Base-by-base conservation (phyloP, 805 yeast genomes). In the Ogataea sp. region DNA sequence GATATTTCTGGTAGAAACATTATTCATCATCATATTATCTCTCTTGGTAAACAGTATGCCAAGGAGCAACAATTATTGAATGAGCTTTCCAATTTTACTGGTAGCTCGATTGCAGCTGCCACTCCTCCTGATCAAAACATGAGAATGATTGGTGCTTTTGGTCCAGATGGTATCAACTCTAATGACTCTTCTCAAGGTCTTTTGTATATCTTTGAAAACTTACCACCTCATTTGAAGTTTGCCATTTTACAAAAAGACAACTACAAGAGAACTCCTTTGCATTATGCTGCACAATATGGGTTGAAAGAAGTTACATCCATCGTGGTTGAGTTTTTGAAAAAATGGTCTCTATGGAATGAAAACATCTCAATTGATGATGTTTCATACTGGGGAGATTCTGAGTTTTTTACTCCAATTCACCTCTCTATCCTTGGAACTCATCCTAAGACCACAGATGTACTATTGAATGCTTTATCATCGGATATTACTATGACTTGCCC, bases 271-370 rank as follows among this genome's bases (percentile, higher is more conserved):
- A 83, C 96, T 0, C 95, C 97, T 0, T 64, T 90, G 40, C 97
- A 90, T 61, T 89, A 89, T 57, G 80, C 95, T 16, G 80, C 93
- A 2, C 93, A 86, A 50, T 87, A 79, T 56, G 97, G 97, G 0
- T 66, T 89, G 40, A 75, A 73, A 41, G 75, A 73, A 38, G 76
- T 81, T 28, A 68, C 86, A 2, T 62, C 64, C 13, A 66, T 77
- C 20, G 67, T 89, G 25, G 62, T 88, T 14, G 67, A 68, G 28
- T 71, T 68, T 48, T 55, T 84, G 42, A 61, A 65, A 41, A 60
- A 70, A 32, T 83, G 94, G 90, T 61, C 65, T 2, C 68, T 78
- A 39, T 71, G 78, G 65, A 67, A 71, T 45, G 58, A 64, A 2
- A 49, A 57, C 6, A 47, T 65, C 4, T 61, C 86, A 1, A 68